phyloP scores from a whole-genome alignment of 2,329 filamentous ascomycete species.

The Clathrospora elynae region DNA sequence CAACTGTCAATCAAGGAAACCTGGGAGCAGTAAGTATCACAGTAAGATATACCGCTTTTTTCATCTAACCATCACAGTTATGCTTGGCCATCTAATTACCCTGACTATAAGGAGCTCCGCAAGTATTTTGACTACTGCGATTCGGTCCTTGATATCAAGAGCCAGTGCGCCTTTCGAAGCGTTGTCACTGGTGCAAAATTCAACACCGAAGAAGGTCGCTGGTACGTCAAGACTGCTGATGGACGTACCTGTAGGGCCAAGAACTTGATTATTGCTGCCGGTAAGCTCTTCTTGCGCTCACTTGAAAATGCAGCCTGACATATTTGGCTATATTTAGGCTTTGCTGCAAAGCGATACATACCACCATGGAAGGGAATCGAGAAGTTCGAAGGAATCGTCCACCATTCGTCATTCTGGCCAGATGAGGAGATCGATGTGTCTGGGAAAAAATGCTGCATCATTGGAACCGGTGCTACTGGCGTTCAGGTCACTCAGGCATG shows the following conservation, averaged over 20 bases:
- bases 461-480: constrained; percentile 66
- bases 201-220: constrained; percentile 51
- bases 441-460: constrained; percentile 62
- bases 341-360: constrained; percentile 62
- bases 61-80: no score
- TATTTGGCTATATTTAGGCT: no score
- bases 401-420: constrained; percentile 65
- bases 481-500: constrained; percentile 65
- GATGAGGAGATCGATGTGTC: constrained; percentile 57
- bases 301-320: no score
- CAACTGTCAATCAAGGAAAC: constrained; percentile 50
- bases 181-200: constrained; percentile 57
- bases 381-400: constrained; percentile 61
- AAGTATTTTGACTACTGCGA: constrained; percentile 64
- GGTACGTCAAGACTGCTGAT: constrained; percentile 55
- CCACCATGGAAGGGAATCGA: constrained; percentile 62
- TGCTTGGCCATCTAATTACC: constrained; percentile 59
- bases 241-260: constrained; percentile 54
- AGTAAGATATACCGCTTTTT: no score
- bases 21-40: constrained; percentile 56
- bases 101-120: constrained; percentile 55
- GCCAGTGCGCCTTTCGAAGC: constrained; percentile 59
- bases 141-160: constrained; percentile 57
- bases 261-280: constrained; percentile 57
- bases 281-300: no score